Evolutionary conservation across 768 basidiomycete genomes (phyloP).

Genomic region (Leccinum obscurum): DNA sequence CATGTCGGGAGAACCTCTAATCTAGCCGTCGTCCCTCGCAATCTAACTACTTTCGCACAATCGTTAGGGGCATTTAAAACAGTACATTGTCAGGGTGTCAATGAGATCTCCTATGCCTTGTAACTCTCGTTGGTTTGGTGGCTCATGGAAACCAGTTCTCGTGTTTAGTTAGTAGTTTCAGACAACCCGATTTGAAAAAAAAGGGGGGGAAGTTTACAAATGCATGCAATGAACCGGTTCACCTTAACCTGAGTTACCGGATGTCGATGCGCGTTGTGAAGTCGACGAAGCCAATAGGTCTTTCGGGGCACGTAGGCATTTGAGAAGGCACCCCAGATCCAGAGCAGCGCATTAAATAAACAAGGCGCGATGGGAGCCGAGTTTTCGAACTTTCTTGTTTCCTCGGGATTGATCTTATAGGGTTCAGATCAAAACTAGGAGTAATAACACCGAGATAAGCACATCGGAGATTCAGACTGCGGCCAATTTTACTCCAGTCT

Average conservation of each 20-base stretch:
- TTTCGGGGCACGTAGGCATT: conserved; percentile 7
- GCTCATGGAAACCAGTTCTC: conserved; percentile 21
- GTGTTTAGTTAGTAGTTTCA: background rate
- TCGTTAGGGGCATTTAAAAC: background rate
- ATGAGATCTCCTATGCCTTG: background rate
- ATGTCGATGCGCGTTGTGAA: conserved; percentile 3
- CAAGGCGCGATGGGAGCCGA: conserved; percentile 12
- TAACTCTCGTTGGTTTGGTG: background rate
- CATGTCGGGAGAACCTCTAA: background rate
- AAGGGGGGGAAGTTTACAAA: background rate
- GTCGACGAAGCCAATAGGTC: conserved; percentile 8
- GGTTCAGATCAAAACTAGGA: conserved; percentile 9
- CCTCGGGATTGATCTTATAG: conserved; percentile 11
- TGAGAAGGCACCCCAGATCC: conserved; percentile 31
- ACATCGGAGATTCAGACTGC: conserved; percentile 1
- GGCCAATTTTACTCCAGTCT: conserved; percentile 19
- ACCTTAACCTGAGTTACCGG: conserved; percentile 5
- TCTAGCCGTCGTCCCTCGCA: conserved; percentile 3
- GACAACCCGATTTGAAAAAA: conserved; percentile 8
- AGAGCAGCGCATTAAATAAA: conserved; percentile 19
- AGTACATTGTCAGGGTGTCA: background rate
- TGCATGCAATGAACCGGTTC: conserved; percentile 6
- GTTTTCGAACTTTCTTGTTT: conserved; percentile 11
- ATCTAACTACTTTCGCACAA: conserved; percentile 10
- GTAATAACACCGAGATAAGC: conserved; percentile 20